Evolutionary conservation across 2,329 filamentous ascomycete genomes (phyloP).

Genomic region (Botrytis fabae): DNA sequence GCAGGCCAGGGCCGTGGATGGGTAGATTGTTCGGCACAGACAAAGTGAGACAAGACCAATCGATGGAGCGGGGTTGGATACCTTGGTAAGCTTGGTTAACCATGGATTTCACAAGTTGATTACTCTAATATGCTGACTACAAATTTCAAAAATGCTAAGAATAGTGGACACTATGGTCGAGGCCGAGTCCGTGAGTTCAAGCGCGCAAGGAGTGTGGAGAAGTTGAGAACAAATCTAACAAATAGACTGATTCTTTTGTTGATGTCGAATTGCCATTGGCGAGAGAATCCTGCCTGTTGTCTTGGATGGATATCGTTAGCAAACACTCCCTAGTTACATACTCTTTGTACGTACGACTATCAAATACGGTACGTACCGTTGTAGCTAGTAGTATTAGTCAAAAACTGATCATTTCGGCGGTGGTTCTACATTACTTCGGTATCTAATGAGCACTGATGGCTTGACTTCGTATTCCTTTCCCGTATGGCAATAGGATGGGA

Average conservation of each 20-base stretch:
- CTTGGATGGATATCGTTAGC: slow-evolving; percentile 11
- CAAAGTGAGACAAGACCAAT: slow-evolving; percentile 11
- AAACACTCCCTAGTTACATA: neutral
- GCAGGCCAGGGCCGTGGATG: neutral
- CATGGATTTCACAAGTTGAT: neutral
- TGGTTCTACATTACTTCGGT: neutral
- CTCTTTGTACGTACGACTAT: slow-evolving; percentile 7
- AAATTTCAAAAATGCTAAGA: slow-evolving; percentile 22
- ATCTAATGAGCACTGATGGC: neutral
- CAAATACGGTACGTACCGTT: neutral
- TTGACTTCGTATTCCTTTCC: neutral
- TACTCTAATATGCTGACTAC: slow-evolving; percentile 14
- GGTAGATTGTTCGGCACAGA: slow-evolving; percentile 8
- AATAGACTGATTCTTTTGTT: slow-evolving; percentile 4
- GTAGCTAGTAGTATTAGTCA: slow-evolving; percentile 5
- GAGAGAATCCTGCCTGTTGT: neutral
- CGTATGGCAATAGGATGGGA: neutral
- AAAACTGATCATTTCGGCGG: neutral
- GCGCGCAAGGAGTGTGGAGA: slow-evolving; percentile 19
- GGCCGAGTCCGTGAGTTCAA: slow-evolving; percentile 21
- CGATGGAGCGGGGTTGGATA: slow-evolving; percentile 20
- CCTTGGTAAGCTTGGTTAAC: slow-evolving; percentile 23
- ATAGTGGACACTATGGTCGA: slow-evolving; percentile 29
- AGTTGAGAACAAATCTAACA: slow-evolving; percentile 18
- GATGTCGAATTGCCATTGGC: neutral